Conservation (phyloP, 306 rosid species). For the Prunus mume region DNA sequence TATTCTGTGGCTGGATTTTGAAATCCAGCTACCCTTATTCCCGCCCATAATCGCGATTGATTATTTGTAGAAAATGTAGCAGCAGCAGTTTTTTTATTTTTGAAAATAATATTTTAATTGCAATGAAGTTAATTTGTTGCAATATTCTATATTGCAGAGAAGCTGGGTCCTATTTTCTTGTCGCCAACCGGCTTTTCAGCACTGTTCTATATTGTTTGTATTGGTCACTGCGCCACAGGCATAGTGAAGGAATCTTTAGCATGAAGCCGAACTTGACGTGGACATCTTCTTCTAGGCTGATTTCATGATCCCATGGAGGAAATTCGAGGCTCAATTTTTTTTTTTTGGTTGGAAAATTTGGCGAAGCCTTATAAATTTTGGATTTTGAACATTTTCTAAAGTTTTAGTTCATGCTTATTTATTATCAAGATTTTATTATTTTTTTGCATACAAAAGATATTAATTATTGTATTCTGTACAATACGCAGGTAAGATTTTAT, state of each 20-base stretch:
- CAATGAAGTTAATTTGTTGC: not conserved
- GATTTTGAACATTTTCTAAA: too few species aligned
- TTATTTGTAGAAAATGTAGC: not conserved
- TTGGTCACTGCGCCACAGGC: not conserved
- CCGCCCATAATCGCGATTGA: constrained; percentile 46
- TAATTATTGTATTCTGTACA: too few species aligned
- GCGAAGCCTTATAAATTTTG: not conserved
- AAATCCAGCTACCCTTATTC: constrained; percentile 41
- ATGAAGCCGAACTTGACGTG: not conserved
- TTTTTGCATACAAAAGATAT: too few species aligned
- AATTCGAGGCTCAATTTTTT: not conserved
- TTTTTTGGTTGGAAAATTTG: not conserved
- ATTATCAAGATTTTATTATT: too few species aligned
- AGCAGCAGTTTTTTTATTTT: not conserved
- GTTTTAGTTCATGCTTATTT: not conserved
- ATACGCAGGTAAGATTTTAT: too few species aligned
- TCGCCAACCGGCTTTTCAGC: not conserved
- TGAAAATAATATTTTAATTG: not conserved
- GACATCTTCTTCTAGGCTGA: not conserved
- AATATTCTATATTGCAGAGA: not conserved
- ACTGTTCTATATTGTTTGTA: not conserved
- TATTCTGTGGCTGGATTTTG: constrained; percentile 25
- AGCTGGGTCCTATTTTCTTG: not conserved
- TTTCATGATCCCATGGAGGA: not conserved
- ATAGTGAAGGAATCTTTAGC: not conserved